Conservation (phyloP, 2,329 filamentous ascomycete genomes). For the Aspergillus amoenus region DNA sequence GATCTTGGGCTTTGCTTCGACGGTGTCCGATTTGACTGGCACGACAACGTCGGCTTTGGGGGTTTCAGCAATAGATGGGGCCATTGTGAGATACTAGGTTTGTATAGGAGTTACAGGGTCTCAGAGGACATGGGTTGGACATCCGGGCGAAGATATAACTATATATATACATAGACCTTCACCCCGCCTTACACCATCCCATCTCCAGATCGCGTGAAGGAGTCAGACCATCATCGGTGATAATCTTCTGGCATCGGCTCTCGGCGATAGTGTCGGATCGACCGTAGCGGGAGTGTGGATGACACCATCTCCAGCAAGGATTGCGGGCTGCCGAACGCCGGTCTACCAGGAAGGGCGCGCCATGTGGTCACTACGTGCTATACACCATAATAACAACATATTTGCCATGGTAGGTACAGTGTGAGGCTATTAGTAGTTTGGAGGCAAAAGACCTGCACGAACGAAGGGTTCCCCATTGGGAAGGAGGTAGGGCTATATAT, state of each 20-base stretch:
- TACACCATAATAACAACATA: no score
- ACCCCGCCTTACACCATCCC: not conserved
- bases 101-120: not conserved
- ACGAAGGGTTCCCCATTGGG: no score
- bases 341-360: no score
- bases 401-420: no score
- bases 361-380: no score
- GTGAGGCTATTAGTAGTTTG: no score
- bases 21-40: conserved; percentile 12
- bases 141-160: not conserved
- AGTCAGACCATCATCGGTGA: not conserved
- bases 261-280: not conserved
- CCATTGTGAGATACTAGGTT: conserved; percentile 8
- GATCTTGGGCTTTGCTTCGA: conserved; percentile 15
- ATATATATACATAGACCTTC: not conserved
- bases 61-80: conserved; percentile 20
- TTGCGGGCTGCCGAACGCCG: no score
- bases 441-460: no score
- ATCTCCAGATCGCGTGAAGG: not conserved
- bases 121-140: not conserved
- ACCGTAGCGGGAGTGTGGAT: no score
- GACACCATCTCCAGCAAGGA: no score
- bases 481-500: no score
- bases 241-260: not conserved
- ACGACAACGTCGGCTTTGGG: conserved; percentile 12